Evolutionary conservation across 805 yeast species (phyloP).

Genomic region (Brettanomyces bruxellensis): DNA sequence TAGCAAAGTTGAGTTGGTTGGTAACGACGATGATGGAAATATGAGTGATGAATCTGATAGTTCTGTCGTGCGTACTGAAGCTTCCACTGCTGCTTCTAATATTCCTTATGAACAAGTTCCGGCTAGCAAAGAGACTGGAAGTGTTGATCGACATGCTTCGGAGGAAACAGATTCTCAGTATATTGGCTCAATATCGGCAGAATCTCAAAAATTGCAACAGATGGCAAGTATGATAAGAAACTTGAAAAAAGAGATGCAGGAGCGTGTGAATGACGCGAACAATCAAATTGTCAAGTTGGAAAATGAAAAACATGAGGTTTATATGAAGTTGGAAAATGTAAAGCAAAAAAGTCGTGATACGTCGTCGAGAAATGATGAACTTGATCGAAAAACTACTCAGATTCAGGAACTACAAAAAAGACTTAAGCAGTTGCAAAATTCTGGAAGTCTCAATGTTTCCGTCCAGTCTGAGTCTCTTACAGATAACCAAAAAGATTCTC

Average conservation of each 20-base stretch:
- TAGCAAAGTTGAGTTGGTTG: neutral
- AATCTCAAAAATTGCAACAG: slow-evolving; percentile 12
- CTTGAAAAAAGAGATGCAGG: slow-evolving; percentile 34
- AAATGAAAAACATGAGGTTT: slow-evolving; percentile 16
- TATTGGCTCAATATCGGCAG: slow-evolving; percentile 4
- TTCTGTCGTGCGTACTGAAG: neutral
- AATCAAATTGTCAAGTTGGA: slow-evolving; percentile 43
- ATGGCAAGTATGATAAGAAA: slow-evolving; percentile 20
- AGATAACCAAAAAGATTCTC: no score
- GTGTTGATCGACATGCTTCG: neutral
- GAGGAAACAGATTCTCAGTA: no score
- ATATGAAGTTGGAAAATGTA: neutral
- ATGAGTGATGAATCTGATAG: neutral
- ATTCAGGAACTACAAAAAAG: neutral
- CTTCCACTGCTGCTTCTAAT: neutral
- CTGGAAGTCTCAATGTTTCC: no score
- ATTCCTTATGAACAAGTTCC: neutral
- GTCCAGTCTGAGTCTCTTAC: no score
- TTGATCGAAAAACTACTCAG: neutral
- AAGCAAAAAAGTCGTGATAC: neutral
- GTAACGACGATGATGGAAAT: neutral
- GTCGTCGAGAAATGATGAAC: neutral
- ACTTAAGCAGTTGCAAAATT: neutral
- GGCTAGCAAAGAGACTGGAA: neutral
- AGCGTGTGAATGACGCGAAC: slow-evolving; percentile 50